Conservation (phyloP, 495 filamentous ascomycete genomes). For the Annulohypoxylon stygium region DNA sequence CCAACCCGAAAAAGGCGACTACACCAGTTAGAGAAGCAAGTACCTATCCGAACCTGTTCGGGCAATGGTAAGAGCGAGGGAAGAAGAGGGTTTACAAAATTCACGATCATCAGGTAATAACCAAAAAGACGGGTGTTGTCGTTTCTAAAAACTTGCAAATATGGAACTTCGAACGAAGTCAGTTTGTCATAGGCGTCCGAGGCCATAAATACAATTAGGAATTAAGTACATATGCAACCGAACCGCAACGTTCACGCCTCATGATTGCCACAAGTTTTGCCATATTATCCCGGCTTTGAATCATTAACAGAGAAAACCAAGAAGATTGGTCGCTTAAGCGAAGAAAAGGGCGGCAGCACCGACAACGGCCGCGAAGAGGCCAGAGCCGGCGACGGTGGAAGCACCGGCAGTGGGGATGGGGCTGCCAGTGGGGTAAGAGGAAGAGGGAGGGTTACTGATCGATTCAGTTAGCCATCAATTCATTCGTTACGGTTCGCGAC, state of each 20-base stretch:
- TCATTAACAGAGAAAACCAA: constrained; percentile 45
- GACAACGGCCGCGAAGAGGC: constrained; percentile 62
- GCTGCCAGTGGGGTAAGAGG: constrained; percentile 51
- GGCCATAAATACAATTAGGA: constrained; percentile 56
- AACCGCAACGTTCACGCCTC: constrained; percentile 41
- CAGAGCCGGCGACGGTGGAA: constrained; percentile 59
- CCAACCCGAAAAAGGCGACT: too few relatives aligned
- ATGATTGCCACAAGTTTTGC: constrained; percentile 39
- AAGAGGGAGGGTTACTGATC: constrained; percentile 40
- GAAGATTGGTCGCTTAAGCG: constrained; percentile 57
- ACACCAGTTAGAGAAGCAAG: too few relatives aligned
- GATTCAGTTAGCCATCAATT: constrained; percentile 4
- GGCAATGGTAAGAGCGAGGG: neutral
- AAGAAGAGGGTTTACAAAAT: neutral
- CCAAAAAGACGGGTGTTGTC: neutral
- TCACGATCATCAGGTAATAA: neutral
- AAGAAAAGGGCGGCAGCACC: constrained; percentile 66
- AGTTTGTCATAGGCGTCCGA: constrained; percentile 44
- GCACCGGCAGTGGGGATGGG: constrained; percentile 61
- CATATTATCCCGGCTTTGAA: constrained; percentile 41
- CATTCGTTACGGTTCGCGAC: too few relatives aligned
- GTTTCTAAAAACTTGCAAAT: constrained; percentile 14
- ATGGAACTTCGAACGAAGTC: constrained; percentile 27
- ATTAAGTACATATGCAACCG: constrained; percentile 62
- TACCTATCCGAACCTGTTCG: too few relatives aligned